Base-by-base conservation (phyloP, 1,139 yeast genomes). In the Petasospora fabianii region DNA sequence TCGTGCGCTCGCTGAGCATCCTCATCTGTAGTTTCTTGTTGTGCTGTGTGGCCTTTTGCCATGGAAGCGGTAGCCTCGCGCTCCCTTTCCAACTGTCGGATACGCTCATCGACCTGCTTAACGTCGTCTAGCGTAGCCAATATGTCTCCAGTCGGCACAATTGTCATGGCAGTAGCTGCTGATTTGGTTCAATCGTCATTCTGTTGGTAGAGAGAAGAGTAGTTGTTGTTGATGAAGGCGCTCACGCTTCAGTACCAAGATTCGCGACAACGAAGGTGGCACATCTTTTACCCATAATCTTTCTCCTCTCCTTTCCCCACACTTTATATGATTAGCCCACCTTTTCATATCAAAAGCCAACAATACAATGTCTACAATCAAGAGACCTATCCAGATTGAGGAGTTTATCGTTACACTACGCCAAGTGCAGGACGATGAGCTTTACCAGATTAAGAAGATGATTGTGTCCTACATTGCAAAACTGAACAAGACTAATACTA, bases 381-480 rank as follows among this genome's bases (percentile, higher is more conserved):
- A 45, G 9, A 50, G 55, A 46, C 57, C 56, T 6, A 48, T 53
- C 4, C 54, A 51, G 32, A 39, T 51, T 6, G 50, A 48, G 30
- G 55, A 53, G 43, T 53, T 51, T 31, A 35, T 35, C 5, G 36
- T 48, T 6, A 45, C 49, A 3, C 39, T 53, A 14, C 46, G 51
- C 19, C 54, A 51, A 10, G 45, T 50, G 3, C 38, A 26, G 11
- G 55, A 51, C 30, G 44, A 35, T 13, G 46, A 49, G 22, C 40
- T 53, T 4, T 40, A 40, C 38, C 27, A 34, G 5, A 34, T 50
- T 19, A 49, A 48, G 29, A 17, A 32, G 14, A 43, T 42, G 35
- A 30, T 51, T 27, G 15, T 21, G 11, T 32, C 42, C 14, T 41
- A 51, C 19, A 44, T 50, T 14, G 35, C 36, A 8, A 47, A 51